Conservation (phyloP, 2,329 filamentous ascomycete species). For the Colletotrichum eremochloae region DNA sequence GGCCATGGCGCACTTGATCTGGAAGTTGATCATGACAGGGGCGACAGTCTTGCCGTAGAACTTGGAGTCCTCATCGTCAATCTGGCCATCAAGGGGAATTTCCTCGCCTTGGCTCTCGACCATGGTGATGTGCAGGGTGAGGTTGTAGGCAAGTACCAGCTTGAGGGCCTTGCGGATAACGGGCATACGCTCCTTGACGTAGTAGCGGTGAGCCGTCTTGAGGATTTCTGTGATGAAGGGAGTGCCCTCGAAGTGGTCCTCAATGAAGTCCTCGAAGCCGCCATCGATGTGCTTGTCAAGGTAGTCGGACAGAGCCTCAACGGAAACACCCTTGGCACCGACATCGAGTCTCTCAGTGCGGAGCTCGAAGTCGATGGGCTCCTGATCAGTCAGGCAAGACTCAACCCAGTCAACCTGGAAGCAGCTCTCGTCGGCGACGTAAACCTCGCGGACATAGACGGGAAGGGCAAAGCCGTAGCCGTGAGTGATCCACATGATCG, state of each 20-base stretch:
- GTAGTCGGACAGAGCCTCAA: slow-evolving; percentile 86
- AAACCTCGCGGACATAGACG: slow-evolving; percentile 94
- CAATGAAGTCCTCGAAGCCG: slow-evolving; percentile 92
- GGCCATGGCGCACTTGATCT: slow-evolving; percentile 96
- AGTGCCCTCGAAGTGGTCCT: slow-evolving; percentile 96
- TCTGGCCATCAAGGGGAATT: slow-evolving; percentile 81
- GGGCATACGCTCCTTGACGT: slow-evolving; percentile 86
- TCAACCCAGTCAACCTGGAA: slow-evolving; percentile 96
- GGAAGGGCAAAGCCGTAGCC: slow-evolving; percentile 95
- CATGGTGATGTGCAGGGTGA: slow-evolving; percentile 94
- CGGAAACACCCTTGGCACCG: slow-evolving; percentile 88
- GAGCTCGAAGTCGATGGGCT: slow-evolving; percentile 85
- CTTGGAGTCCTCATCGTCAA: slow-evolving; percentile 87
- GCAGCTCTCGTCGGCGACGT: slow-evolving; percentile 90
- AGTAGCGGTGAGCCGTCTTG: slow-evolving; percentile 95
- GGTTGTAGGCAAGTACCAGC: slow-evolving; percentile 94
- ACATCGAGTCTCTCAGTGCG: slow-evolving; percentile 91
- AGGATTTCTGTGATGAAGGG: slow-evolving; percentile 95
- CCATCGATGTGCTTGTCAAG: slow-evolving; percentile 95
- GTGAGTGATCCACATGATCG: slow-evolving; percentile 91
- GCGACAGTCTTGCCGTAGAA: slow-evolving; percentile 92
- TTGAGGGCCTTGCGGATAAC: slow-evolving; percentile 96
- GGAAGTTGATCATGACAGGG: slow-evolving; percentile 99
- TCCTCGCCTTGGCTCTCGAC: slow-evolving; percentile 90
- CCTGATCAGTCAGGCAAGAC: slow-evolving; percentile 74